Base-by-base conservation (phyloP, 768 basidiomycete species). In the Serendipita sp. region DNA sequence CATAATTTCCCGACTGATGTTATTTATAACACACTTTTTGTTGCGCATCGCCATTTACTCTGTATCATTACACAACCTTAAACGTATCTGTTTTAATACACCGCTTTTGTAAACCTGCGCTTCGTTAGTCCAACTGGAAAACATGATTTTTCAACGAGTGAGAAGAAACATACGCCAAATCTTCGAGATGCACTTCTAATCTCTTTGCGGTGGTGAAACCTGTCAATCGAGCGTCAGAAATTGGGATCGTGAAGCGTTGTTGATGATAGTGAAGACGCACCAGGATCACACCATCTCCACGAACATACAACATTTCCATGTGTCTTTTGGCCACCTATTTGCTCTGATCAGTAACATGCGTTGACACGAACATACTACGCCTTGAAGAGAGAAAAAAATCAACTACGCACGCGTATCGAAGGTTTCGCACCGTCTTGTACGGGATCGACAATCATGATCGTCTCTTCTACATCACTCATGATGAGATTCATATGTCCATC, bases 401-500 rank as follows among this genome's bases (percentile, higher is more conserved):
- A 42, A 33, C 17, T 30, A 17, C 34, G 13, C 42, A 64, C 43
- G 61, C 62, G 5, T 45, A 48, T 53, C 42, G 30, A 62, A 60
- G 33, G 14, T 3, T 38, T 24, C 2, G 75, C 81, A 44, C 79
- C 80, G 38, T 94, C 92, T n/a, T 79, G 75, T 1, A 79, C 75
- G 0, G 53, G 53, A 66, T 97, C 93, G n/a, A 97, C 91, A 65
- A 96, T 79, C 82, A 94, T 88, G 65, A 98, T 91, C 2, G 88
- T 93, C 76, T 99, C 96, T 71, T 97, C 95, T 16, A 97, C 96
- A 70, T 97, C 90, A 69, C 90, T 93, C 68, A 99, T 79, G 66
- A 99, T 96, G 68, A 99, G 79, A 73, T 99, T 98, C 96, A 98
- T 98, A 74, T 98, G 96, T n/a, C 94, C 96, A 75, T 99, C 96